phyloP scores from a whole-genome alignment of 1,284 basidiomycete genomes.

The Sporisorium sorghi region DNA sequence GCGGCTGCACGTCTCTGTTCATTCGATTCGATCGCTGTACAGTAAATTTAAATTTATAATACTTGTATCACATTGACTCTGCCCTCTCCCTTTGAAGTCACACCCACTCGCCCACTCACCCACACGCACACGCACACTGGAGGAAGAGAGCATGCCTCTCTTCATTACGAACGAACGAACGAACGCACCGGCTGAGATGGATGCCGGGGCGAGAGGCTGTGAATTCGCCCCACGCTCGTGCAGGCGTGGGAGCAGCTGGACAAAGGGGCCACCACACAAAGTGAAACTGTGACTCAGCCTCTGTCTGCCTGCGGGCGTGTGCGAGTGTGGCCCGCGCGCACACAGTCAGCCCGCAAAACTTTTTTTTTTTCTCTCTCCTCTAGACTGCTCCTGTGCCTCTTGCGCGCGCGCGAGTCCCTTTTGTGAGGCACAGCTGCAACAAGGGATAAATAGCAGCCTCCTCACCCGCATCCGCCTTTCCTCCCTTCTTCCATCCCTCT shows the following conservation, averaged over 20 bases:
- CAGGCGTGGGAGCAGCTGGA: background rate
- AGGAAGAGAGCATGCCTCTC: background rate
- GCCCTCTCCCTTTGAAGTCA: background rate
- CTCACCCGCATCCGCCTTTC: slow-evolving; percentile 1
- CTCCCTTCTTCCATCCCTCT: slow-evolving; percentile 25
- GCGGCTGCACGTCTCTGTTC: background rate
- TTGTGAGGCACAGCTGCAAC: no score
- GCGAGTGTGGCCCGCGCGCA: no score
- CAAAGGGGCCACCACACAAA: background rate
- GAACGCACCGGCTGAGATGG: background rate
- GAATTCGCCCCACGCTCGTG: background rate
- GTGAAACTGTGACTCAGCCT: no score
- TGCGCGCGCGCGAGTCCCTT: no score
- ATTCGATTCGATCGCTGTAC: background rate
- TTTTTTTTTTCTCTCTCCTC: no score
- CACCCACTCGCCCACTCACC: no score
- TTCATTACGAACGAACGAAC: no score
- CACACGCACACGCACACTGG: background rate
- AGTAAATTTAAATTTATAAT: no score
- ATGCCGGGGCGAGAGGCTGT: background rate
- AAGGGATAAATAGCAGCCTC: slow-evolving; percentile 28
- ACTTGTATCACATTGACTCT: background rate
- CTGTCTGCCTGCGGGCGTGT: no score
- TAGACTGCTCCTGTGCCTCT: no score
- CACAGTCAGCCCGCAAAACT: no score